phyloP scores from a whole-genome alignment of 2,329 filamentous ascomycete species.

The Microdochium bolleyi region DNA sequence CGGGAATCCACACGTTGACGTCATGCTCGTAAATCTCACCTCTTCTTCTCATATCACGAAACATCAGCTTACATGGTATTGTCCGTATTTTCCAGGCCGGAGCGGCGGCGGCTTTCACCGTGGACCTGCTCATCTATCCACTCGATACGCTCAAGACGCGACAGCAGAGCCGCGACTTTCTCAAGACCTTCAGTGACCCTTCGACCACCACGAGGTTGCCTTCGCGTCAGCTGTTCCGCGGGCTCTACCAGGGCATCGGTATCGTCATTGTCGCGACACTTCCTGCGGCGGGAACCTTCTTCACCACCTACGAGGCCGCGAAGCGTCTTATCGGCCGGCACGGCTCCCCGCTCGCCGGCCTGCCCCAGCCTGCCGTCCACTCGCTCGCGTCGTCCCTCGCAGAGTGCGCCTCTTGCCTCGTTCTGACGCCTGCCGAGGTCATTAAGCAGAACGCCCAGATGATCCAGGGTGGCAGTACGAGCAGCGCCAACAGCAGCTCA shows the following conservation, averaged over 20 bases:
- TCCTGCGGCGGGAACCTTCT: slow-evolving; percentile 79
- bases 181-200: slow-evolving; percentile 53
- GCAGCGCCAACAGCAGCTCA: slow-evolving; percentile 11
- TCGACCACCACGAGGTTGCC: slow-evolving; percentile 40
- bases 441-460: slow-evolving; percentile 94
- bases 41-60: not conserved
- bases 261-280: slow-evolving; percentile 79
- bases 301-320: slow-evolving; percentile 77
- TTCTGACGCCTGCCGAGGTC: slow-evolving; percentile 83
- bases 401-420: slow-evolving; percentile 77
- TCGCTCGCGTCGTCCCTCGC: slow-evolving; percentile 65
- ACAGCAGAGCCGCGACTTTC: slow-evolving; percentile 71
- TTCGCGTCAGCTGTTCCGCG: slow-evolving; percentile 47
- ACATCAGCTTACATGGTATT: not conserved
- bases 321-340: slow-evolving; percentile 53
- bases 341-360: slow-evolving; percentile 32
- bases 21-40: slow-evolving; percentile 16
- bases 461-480: slow-evolving; percentile 32
- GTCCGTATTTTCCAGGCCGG: slow-evolving; percentile 53
- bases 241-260: slow-evolving; percentile 81
- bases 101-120: slow-evolving; percentile 75
- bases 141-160: slow-evolving; percentile 87
- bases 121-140: slow-evolving; percentile 80
- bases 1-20: slow-evolving; percentile 15
- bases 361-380: slow-evolving; percentile 66